Evolutionary conservation across 495 filamentous ascomycete species (phyloP), one percentile per base, ranked within the genome.

Genomic region (Hyaloscypha variabilis): DNA sequence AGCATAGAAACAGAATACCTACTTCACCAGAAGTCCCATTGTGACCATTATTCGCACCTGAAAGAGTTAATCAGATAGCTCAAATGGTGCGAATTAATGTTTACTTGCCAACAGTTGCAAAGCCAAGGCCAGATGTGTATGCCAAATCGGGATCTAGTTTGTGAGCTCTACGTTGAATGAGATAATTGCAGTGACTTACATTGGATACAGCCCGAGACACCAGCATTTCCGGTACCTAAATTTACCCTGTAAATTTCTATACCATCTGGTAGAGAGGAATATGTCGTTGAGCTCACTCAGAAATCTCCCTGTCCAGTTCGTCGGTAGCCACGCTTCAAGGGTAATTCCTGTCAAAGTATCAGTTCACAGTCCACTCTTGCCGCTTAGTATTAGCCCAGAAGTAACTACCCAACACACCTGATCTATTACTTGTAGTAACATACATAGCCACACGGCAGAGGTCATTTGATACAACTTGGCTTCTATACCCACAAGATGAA

Each of bases 301-400:
- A 46, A 69, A 69, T 19, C 67, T 28, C 14, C 67, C 67, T 23
- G 67, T 69, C 67, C 67, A 69, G 30, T 66, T 66, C 2, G 42
- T 64, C 23, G 87, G 88, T 26, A 90, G 77, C 84, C 85, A 90
- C 21, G 82, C 78, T 71, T 88, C 85, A 36, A 89, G 72, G 2
- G 76, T 82, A 51, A 88, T 83, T 25, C 81, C 62, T 19, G 8
- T 52, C n/a, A n/a, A n/a, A n/a, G n/a, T n/a, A n/a, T n/a, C n/a
- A n/a, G n/a, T n/a, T n/a, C n/a, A n/a, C n/a, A n/a, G n/a, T n/a
- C n/a, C n/a, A n/a, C n/a, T n/a, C n/a, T n/a, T n/a, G n/a, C n/a
- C n/a, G n/a, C n/a, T n/a, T n/a, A n/a, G n/a, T n/a, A n/a, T n/a
- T n/a, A n/a, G n/a, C n/a, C n/a, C n/a, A n/a, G n/a, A n/a, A n/a